phyloP scores from a whole-genome alignment of 805 yeast genomes.

The Dipodascus albidus region DNA sequence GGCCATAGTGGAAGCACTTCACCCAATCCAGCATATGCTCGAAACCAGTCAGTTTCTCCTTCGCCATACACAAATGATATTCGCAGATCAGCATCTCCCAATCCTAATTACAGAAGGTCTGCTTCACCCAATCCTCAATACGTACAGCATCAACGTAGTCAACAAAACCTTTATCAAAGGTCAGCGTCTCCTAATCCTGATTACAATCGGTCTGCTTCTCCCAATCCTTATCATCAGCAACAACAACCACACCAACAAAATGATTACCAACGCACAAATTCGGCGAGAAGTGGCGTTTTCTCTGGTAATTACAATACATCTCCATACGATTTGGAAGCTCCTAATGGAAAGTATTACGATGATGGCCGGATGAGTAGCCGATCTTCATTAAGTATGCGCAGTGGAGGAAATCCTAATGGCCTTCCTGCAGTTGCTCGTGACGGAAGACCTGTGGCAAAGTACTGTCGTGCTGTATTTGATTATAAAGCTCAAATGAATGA shows the following conservation, averaged over 20 bases:
- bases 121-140: slow-evolving; percentile 7
- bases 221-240: slow-evolving; percentile 3
- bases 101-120: slow-evolving; percentile 2
- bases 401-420: neutral
- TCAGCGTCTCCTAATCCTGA: slow-evolving; percentile 4
- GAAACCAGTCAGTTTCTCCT: slow-evolving; percentile 1
- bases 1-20: neutral
- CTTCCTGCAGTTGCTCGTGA: slow-evolving; percentile 37
- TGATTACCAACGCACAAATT: neutral
- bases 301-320: neutral
- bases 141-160: neutral
- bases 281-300: neutral
- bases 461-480: slow-evolving; percentile 44
- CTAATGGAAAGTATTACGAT: neutral
- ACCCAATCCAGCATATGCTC: neutral
- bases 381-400: slow-evolving; percentile 5
- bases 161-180: slow-evolving; percentile 7
- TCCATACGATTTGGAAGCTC: neutral
- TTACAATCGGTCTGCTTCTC: neutral
- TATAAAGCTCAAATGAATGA: slow-evolving; percentile 50
- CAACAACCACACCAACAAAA: slow-evolving; percentile 1
- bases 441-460: slow-evolving; percentile 42
- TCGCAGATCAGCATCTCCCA: slow-evolving; percentile 3
- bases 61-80: slow-evolving; percentile 4
- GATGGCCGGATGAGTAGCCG: slow-evolving; percentile 15